Percentiles rank a stretch among this genome's conserved stretches.
Evolutionary conservation across 768 basidiomycete genomes (phyloP).

Genomic region (Serendipita vermifera): DNA sequence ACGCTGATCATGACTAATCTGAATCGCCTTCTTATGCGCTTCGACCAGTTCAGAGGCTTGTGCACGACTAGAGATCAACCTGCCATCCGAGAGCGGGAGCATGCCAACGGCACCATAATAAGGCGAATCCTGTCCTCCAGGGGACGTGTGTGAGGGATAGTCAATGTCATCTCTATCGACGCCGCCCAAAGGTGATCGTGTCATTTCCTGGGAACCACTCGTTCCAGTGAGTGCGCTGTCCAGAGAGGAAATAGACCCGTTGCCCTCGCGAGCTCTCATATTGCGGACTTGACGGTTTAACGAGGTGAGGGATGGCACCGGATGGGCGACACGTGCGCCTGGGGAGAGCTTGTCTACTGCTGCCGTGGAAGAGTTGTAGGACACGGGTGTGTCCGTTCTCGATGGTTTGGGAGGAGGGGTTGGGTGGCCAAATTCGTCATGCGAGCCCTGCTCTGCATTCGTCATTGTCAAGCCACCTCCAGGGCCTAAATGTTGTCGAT

Average conservation of each 20-base stretch:
- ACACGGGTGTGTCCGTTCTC: not conserved
- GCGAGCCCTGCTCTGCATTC: not conserved
- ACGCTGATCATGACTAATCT: not conserved
- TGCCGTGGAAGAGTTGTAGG: not conserved
- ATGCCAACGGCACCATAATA: not conserved
- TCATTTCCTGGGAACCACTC: not conserved
- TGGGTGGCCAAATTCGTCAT: not conserved
- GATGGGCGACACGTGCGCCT: not conserved
- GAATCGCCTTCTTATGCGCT: not conserved
- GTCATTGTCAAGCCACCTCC: not conserved
- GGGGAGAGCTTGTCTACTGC: no score
- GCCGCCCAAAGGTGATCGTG: not conserved
- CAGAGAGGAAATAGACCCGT: not conserved
- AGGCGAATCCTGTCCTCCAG: not conserved
- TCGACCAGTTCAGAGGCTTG: constrained; percentile 2
- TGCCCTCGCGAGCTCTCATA: not conserved
- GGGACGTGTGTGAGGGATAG: not conserved
- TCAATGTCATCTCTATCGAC: not conserved
- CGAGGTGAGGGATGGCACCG: not conserved
- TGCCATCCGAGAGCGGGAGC: not conserved
- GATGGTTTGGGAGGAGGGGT: no score
- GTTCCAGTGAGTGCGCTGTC: not conserved
- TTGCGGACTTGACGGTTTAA: not conserved
- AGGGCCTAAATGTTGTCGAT: not conserved
- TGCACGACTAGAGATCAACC: not conserved